Conservation (phyloP, 1,284 basidiomycete species). For the Sanguinoderma infundibulare region DNA sequence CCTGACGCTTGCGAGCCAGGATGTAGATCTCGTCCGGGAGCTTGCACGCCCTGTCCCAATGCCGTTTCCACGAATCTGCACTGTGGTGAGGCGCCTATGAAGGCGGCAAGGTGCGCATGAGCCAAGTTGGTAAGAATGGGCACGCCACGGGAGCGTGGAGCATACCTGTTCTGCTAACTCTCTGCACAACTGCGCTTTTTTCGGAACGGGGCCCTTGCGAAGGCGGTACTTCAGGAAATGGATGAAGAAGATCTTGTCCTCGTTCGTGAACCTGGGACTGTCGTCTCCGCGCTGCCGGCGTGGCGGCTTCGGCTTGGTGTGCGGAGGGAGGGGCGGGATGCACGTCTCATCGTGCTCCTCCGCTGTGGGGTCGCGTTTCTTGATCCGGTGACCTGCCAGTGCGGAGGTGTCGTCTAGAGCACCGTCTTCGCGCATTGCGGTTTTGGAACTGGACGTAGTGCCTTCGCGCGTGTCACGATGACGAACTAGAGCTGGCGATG, state of each 20-base stretch:
- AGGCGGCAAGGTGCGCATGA: not conserved
- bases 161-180: slow-evolving; percentile 13
- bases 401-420: not conserved
- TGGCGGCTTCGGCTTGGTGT: slow-evolving; percentile 10
- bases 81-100: slow-evolving; percentile 1
- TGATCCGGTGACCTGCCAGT: not conserved
- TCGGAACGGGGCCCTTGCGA: not conserved
- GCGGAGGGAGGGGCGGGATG: not conserved
- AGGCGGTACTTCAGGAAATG: slow-evolving; percentile 18
- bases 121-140: not conserved
- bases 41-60: slow-evolving; percentile 14
- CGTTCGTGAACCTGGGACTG: slow-evolving; percentile 7
- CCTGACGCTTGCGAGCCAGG: not conserved
- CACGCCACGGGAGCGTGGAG: no score
- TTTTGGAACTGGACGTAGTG: not conserved
- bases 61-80: slow-evolving; percentile 19
- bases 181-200: not conserved
- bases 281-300: not conserved
- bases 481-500: not conserved
- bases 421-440: not conserved
- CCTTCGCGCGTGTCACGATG: not conserved
- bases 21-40: slow-evolving; percentile 15
- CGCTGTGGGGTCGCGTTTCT: not conserved
- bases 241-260: slow-evolving; percentile 5
- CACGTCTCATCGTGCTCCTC: slow-evolving; percentile 10